Conservation (phyloP, 768 basidiomycete species). For the Rhizopogon sp. region DNA sequence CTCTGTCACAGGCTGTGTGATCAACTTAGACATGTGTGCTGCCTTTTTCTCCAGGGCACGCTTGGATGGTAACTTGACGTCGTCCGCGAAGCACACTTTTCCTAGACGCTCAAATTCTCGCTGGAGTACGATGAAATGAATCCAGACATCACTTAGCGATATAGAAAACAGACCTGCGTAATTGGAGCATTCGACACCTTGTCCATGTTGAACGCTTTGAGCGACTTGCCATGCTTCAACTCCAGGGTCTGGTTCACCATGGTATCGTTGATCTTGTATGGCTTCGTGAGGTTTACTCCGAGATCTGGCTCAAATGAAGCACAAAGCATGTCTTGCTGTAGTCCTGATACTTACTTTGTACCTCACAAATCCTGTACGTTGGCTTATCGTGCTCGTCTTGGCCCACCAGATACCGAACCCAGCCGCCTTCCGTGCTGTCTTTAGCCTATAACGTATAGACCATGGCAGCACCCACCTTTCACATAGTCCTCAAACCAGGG, state of each 20-base stretch:
- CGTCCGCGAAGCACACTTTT: conserved; percentile 40
- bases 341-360: conserved; percentile 54
- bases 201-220: conserved; percentile 68
- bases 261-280: conserved; percentile 68
- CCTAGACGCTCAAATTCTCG: conserved; percentile 67
- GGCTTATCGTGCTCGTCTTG: conserved; percentile 41
- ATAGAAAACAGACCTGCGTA: conserved; percentile 43
- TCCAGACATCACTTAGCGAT: not conserved
- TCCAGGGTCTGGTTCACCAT: conserved; percentile 62
- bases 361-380: conserved; percentile 80
- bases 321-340: conserved; percentile 3
- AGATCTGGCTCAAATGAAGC: conserved; percentile 36
- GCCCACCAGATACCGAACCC: conserved; percentile 83
- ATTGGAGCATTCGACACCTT: conserved; percentile 78
- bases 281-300: conserved; percentile 46
- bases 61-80: conserved; percentile 63
- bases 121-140: conserved; percentile 31
- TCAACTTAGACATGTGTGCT: conserved; percentile 53
- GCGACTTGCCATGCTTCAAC: conserved; percentile 71
- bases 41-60: conserved; percentile 61
- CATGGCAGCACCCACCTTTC: conserved; percentile 45
- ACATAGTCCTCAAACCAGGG: conserved; percentile 88
- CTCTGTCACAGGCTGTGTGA: conserved; percentile 71
- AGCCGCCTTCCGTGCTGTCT: conserved; percentile 51
- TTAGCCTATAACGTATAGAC: conserved; percentile 2